phyloP scores from a whole-genome alignment of 441 rosid species.

The Dalechampia spathulata region DNA sequence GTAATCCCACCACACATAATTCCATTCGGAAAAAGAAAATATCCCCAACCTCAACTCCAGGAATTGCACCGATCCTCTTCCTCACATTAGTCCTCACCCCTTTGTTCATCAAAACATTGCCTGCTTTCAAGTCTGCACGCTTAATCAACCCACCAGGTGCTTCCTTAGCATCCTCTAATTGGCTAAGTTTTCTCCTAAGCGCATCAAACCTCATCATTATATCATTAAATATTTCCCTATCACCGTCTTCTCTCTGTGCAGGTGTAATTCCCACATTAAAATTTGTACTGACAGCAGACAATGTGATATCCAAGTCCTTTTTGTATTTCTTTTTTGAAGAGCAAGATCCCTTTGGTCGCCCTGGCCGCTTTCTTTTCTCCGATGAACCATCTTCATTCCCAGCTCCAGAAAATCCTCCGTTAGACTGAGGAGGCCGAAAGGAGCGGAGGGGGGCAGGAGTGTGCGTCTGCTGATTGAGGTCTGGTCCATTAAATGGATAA shows the following conservation, averaged over 20 bases:
- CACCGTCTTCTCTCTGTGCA: slow-evolving; percentile 46
- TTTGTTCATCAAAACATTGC: slow-evolving; percentile 52
- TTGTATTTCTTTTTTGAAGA: slow-evolving; percentile 5
- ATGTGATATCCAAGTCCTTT: slow-evolving; percentile 13
- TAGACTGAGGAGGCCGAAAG: slow-evolving; percentile 12
- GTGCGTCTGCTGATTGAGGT: slow-evolving; percentile 29
- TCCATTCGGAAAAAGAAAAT: slow-evolving; percentile 80
- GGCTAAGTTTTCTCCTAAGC: slow-evolving; percentile 49
- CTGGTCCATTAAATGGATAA: slow-evolving; percentile 47
- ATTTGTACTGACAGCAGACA: slow-evolving; percentile 13
- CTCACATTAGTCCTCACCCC: slow-evolving; percentile 59
- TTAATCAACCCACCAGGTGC: slow-evolving; percentile 26
- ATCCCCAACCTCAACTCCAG: no score
- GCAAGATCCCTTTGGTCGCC: neutral
- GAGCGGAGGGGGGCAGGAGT: slow-evolving; percentile 27
- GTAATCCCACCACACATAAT: slow-evolving; percentile 74
- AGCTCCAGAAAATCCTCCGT: slow-evolving; percentile 21
- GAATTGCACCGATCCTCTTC: slow-evolving; percentile 59
- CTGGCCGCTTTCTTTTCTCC: neutral
- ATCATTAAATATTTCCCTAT: slow-evolving; percentile 33
- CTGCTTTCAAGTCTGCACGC: slow-evolving; percentile 60
- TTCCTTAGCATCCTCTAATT: slow-evolving; percentile 53
- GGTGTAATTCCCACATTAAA: slow-evolving; percentile 29
- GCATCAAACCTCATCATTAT: slow-evolving; percentile 49
- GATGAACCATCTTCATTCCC: slow-evolving; percentile 12